These are phyloP conservation scores for Hericium rajendrae DNA, from an alignment of 768 basidiomycete genomes.

Conservation along the genomic window DNA sequence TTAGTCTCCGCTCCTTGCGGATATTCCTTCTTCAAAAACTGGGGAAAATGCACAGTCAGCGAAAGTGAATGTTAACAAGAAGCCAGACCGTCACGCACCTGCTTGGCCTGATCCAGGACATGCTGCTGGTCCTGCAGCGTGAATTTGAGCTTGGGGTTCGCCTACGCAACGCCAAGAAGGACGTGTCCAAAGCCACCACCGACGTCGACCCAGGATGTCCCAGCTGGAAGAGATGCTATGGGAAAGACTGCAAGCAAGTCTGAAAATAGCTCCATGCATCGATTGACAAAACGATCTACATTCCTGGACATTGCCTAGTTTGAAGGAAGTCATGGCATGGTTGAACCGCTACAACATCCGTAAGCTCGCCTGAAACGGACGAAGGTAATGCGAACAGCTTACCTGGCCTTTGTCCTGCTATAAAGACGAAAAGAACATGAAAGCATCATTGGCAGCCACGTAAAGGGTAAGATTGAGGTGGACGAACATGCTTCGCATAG, in stretches of 20 bases:
- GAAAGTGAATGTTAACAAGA: too few species aligned
- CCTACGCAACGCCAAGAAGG: conserved; percentile 22
- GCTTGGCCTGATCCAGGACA: conserved; percentile 16
- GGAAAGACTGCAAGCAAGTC: conserved; percentile 19
- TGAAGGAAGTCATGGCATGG: too few species aligned
- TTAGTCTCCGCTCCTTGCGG: conserved; percentile 18
- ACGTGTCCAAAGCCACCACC: conserved; percentile 27
- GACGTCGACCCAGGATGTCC: conserved; percentile 23
- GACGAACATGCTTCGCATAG: too few species aligned
- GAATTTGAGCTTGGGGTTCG: conserved; percentile 20
- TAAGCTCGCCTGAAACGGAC: too few species aligned
- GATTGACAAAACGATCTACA: background rate
- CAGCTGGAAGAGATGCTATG: conserved; percentile 16
- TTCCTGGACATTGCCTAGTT: background rate
- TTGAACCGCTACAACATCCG: too few species aligned
- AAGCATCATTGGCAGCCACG: too few species aligned
- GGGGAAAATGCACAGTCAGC: too few species aligned
- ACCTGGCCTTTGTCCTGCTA: too few species aligned
- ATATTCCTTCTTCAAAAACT: conserved; percentile 16
- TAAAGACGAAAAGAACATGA: too few species aligned
- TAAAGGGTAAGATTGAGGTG: too few species aligned
- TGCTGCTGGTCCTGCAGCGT: conserved; percentile 24
- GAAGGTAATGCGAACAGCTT: too few species aligned
- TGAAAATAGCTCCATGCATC: background rate
- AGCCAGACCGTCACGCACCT: conserved; percentile 5